These are phyloP conservation scores for Pezicula carpinea DNA, from an alignment of 2,329 filamentous ascomycete genomes.

Conservation along the genomic window DNA sequence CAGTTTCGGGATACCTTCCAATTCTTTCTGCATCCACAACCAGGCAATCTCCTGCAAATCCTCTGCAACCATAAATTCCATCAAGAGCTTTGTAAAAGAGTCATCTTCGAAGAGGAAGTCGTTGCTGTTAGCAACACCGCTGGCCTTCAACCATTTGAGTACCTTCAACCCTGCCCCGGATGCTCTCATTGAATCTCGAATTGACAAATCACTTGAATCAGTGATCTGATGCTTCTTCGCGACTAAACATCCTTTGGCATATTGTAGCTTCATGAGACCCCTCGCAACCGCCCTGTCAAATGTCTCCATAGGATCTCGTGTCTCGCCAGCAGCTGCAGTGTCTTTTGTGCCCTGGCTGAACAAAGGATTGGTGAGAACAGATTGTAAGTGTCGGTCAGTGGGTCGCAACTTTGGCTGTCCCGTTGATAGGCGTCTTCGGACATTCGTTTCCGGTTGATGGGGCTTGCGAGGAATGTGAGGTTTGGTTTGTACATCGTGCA, in stretches of 20 bases:
- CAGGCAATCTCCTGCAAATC: slow-evolving; percentile 21
- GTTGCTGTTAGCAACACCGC: slow-evolving; percentile 16
- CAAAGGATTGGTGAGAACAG: slow-evolving; percentile 46
- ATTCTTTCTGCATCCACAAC: slow-evolving; percentile 21
- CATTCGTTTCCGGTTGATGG: no score
- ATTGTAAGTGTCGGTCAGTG: slow-evolving; percentile 41
- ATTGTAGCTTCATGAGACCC: slow-evolving; percentile 25
- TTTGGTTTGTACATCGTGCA: slow-evolving; percentile 8
- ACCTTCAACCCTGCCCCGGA: slow-evolving; percentile 27
- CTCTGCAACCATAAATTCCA: slow-evolving; percentile 28
- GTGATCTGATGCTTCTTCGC: slow-evolving; percentile 17
- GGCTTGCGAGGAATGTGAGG: no score
- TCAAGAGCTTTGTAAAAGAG: slow-evolving; percentile 16
- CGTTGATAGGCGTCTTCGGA: no score
- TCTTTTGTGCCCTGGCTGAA: slow-evolving; percentile 23
- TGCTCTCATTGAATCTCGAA: slow-evolving; percentile 20
- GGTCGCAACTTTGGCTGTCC: slow-evolving; percentile 9
- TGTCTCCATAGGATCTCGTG: slow-evolving; percentile 23
- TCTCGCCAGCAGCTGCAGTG: background rate
- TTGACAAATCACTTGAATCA: slow-evolving; percentile 9
- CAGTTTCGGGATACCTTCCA: slow-evolving; percentile 8
- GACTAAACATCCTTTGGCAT: slow-evolving; percentile 20
- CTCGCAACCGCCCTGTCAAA: slow-evolving; percentile 26
- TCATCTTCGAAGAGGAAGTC: slow-evolving; percentile 18
- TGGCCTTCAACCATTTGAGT: slow-evolving; percentile 27